phyloP scores from a whole-genome alignment of 495 filamentous ascomycete genomes.

The Corynascus novoguineensis region DNA sequence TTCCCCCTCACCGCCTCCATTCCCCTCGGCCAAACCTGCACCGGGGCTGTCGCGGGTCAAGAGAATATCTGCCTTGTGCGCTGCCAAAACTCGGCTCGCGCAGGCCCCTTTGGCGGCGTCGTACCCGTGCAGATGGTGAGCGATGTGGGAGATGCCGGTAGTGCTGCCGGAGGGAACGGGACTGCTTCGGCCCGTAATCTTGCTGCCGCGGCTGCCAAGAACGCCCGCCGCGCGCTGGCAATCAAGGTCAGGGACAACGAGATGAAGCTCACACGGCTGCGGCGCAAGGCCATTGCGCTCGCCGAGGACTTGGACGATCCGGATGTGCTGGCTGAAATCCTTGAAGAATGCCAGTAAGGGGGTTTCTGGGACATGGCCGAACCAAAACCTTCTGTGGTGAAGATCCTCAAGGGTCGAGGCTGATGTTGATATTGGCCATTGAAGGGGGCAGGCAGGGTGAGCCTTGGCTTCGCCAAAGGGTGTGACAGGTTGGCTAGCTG shows the following conservation, averaged over 20 bases:
- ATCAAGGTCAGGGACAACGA: neutral
- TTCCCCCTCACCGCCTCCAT: constrained; percentile 43
- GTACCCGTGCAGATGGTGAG: constrained; percentile 47
- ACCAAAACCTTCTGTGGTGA: neutral
- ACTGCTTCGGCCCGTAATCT: neutral
- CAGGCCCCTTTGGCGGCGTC: constrained; percentile 50
- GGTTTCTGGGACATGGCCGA: neutral
- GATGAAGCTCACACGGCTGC: neutral
- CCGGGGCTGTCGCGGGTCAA: constrained; percentile 48
- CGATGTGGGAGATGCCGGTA: neutral
- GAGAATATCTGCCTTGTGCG: constrained; percentile 49
- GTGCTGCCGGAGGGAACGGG: neutral
- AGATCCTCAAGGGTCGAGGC: too few species aligned
- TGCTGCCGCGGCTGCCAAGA: neutral
- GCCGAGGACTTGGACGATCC: constrained; percentile 2
- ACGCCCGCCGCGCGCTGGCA: constrained; percentile 2
- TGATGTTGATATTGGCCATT: too few species aligned
- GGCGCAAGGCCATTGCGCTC: neutral
- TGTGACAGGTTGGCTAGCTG: too few species aligned
- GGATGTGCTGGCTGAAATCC: constrained; percentile 13
- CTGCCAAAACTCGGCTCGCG: constrained; percentile 46
- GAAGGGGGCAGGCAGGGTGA: too few species aligned
- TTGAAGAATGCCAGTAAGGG: constrained; percentile 11
- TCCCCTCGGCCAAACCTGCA: constrained; percentile 44
- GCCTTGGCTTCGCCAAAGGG: too few species aligned